phyloP scores from a whole-genome alignment of 169 alveolate genomes.

The Plasmodium cynomolgi region DNA sequence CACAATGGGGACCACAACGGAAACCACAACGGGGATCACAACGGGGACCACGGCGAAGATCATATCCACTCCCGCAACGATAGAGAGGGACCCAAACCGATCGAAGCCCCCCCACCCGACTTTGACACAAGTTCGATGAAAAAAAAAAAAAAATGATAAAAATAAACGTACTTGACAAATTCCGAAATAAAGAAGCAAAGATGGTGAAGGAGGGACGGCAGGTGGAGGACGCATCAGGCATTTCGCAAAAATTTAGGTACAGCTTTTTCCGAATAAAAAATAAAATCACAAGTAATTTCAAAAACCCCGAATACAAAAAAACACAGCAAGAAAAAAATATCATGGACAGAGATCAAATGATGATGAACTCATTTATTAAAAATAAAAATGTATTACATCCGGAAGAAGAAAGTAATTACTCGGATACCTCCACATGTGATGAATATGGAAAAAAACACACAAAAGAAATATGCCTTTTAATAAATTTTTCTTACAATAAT shows the following conservation, averaged over 20 bases:
- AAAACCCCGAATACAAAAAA: constrained; percentile 24
- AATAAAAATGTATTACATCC: constrained; percentile 27
- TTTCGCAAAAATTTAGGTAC: constrained; percentile 56
- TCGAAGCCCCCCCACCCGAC: neutral
- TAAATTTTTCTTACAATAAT: constrained; percentile 70
- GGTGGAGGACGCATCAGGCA: constrained; percentile 8
- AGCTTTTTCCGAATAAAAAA: constrained; percentile 63
- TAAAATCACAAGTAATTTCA: constrained; percentile 40
- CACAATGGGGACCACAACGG: neutral
- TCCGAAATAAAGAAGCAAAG: constrained; percentile 1
- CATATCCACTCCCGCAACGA: neutral
- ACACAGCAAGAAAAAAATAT: constrained; percentile 13
- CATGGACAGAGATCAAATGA: constrained; percentile 36
- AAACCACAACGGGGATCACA: neutral
- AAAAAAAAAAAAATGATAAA: constrained; percentile 20
- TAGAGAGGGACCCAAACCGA: neutral
- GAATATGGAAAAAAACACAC: constrained; percentile 52
- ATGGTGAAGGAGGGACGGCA: neutral
- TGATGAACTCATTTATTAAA: constrained; percentile 42
- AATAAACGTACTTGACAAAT: constrained; percentile 21
- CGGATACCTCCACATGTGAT: constrained; percentile 6
- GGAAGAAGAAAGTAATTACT: constrained; percentile 19
- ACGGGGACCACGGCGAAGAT: neutral
- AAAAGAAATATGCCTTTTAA: constrained; percentile 65
- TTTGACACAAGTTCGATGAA: neutral